Evolutionary conservation across 2,329 filamentous ascomycete genomes (phyloP), one percentile per base, ranked within the genome.

Genomic region (Aspergillus aculeatinus): DNA sequence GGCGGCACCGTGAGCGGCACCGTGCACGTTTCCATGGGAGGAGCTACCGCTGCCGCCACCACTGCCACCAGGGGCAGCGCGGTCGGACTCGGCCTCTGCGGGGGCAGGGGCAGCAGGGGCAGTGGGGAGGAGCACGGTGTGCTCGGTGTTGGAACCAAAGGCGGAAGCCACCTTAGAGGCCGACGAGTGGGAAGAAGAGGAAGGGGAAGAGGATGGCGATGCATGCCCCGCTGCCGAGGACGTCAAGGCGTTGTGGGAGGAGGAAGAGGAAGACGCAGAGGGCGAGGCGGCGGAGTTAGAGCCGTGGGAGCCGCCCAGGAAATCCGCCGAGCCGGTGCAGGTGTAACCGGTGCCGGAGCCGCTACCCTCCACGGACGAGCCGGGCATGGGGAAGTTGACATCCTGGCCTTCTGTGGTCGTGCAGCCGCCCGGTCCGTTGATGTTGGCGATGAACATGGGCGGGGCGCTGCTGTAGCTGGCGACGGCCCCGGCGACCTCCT

Each of bases 371-470:
- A 86, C 81, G 58, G 85, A 81, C 0, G 79, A 74, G 52, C 89
- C 90, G 6, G 89, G 87, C 56, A 86, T 73, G 44, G 90, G 89
- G 78, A 88, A 92, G 66, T 81, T 70, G 39, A 89, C 80, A 60
- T 89, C 85, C 50, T 80, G 72, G 42, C 80, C 78, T 68, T 87
- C 85, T 6, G 74, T 72, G 39, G 87, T 89, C 48, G 72, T 79
- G 77, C 89, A 91, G 52, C 70, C 56, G 25, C 71, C 72, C 3
- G 77, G 80, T 56, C 85, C 83, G 51, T 72, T 72, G 54, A 91
- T 76, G 73, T 92, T 92, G 76, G 88, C 89, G 55, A 89, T 82
- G 71, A 91, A 92, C 74, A 92, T 84, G 51, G 81, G 75, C 1
- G 90, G 90, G 1, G 89, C 85, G 48, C 74, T 72, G 59, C 79